Evolutionary conservation across 768 basidiomycete species (phyloP), one percentile per base, ranked within the genome.

Genomic region (Pleurotus citrinopileatus): DNA sequence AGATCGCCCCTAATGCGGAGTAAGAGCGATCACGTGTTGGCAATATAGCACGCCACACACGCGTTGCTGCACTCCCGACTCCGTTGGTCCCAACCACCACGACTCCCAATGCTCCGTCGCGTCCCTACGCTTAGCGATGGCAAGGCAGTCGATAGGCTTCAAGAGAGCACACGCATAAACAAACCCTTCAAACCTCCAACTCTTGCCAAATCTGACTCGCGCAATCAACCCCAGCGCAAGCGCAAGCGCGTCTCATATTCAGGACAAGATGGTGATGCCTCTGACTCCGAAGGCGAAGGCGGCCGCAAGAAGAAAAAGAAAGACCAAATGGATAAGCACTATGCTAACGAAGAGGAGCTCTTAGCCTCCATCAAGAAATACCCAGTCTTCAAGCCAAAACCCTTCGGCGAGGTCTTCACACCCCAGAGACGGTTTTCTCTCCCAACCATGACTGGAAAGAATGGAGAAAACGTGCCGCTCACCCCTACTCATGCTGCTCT

Each of bases 161-260:
- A 83, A 50, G 90, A 90, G 65, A 90, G 86, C 61, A 75, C 70
- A 13, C 83, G 89, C 44, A 70, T 92, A 25, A 86, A 84, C 72
- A 85, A 86, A 61, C 91, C 89, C 0, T 94, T 92, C 76, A 92
- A 91, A 64, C 73, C 86, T 1, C 91, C 91, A 3, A 78, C 84
- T 1, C 60, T 73, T 25, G 63, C 74, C 9, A 65, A 61, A 36
- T 62, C 72, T 9, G 60, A 76, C 19, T 79, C 81, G 42, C 82
- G 82, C 29, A 69, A 73, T 4, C 86, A 87, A 60, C 87, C 85
- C 0, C 77, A 77, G 59, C 80, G 94, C 22, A 97, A 96, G 67
- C 83, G 94, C 46, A 95, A 92, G 63, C 84, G 90, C 23, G 84
- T 94, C 20, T 91, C 88, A 0, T 96, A 96, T 76, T 91, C 89